phyloP scores from a whole-genome alignment of 2,329 filamentous ascomycete genomes.

The Beauveria sp. region DNA sequence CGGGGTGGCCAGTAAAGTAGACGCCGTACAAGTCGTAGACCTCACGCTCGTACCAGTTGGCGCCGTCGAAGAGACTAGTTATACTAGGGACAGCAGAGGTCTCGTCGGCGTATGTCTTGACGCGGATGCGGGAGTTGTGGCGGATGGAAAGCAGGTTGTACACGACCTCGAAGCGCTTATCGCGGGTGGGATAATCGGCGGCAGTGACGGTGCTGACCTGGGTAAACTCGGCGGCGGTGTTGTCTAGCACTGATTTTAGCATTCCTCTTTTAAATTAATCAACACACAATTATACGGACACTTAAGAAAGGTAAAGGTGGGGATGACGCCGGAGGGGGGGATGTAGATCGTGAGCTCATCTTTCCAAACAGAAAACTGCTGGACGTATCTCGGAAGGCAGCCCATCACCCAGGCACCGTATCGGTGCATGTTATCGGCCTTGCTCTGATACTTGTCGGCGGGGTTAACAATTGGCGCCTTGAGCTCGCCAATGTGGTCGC shows the following conservation, averaged over 20 bases:
- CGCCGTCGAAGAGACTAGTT: constrained; percentile 80
- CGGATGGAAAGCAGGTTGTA: constrained; percentile 95
- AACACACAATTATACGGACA: constrained; percentile 32
- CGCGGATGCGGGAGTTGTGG: constrained; percentile 91
- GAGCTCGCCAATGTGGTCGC: constrained; percentile 53
- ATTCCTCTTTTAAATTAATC: background rate
- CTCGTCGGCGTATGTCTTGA: constrained; percentile 99
- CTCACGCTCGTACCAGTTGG: constrained; percentile 98
- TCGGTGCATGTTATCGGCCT: constrained; percentile 79
- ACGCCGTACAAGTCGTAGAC: constrained; percentile 97
- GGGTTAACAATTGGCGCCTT: constrained; percentile 80
- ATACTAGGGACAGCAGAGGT: constrained; percentile 87
- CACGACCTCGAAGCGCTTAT: constrained; percentile 94
- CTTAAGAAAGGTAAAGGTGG: constrained; percentile 91
- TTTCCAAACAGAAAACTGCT: constrained; percentile 99
- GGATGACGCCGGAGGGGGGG: constrained; percentile 77
- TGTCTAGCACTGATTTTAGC: constrained; percentile 45
- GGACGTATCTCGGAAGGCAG: constrained; percentile 93
- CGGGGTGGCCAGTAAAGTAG: constrained; percentile 92
- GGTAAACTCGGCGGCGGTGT: constrained; percentile 95
- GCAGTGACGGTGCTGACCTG: constrained; percentile 88
- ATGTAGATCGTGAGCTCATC: constrained; percentile 96
- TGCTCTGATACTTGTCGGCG: constrained; percentile 83
- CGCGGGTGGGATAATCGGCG: constrained; percentile 90
- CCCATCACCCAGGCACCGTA: constrained; percentile 97